Percentiles rank a stretch among this genome's conserved stretches.
Evolutionary conservation across 164 flowering plant genomes (phyloP).

Genomic region (Litsea cubeba): DNA sequence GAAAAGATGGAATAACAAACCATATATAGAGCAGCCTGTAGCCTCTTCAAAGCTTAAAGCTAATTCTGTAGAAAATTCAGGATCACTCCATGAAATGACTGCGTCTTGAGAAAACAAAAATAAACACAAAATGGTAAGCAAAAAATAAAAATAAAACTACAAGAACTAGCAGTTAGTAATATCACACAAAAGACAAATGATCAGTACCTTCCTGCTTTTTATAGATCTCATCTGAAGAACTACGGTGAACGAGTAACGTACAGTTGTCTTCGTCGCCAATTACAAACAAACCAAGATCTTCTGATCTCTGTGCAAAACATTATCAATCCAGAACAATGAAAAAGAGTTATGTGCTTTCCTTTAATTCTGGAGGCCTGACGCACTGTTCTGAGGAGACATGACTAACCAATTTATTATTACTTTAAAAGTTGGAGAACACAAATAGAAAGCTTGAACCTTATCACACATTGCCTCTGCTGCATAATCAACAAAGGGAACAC

Average conservation of each 20-base stretch:
- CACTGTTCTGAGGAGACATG: too few relatives aligned
- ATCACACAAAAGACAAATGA: not conserved
- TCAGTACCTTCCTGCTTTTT: slow-evolving; percentile 90
- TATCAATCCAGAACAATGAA: too few relatives aligned
- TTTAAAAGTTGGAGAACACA: too few relatives aligned
- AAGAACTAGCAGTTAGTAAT: not conserved
- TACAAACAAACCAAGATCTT: slow-evolving; percentile 78
- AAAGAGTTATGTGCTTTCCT: too few relatives aligned
- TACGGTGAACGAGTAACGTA: slow-evolving; percentile 78
- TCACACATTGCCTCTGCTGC: too few relatives aligned
- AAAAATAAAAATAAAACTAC: not conserved
- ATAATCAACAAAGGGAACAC: too few relatives aligned
- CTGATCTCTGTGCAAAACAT: slow-evolving; percentile 50
- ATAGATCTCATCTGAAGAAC: slow-evolving; percentile 77
- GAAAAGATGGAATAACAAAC: slow-evolving; percentile 16
- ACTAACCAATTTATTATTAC: too few relatives aligned
- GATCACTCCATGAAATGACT: slow-evolving; percentile 95
- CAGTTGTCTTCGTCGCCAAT: slow-evolving; percentile 89
- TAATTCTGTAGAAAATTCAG: slow-evolving; percentile 68
- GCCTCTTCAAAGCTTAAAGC: slow-evolving; percentile 95
- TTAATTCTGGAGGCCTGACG: too few relatives aligned
- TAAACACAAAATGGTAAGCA: not conserved
- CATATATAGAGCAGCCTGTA: slow-evolving; percentile 91
- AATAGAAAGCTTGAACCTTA: too few relatives aligned
- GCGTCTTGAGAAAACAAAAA: slow-evolving; percentile 48